Evolutionary conservation across 805 yeast genomes (phyloP).

Genomic region (Starmera amethionina): DNA sequence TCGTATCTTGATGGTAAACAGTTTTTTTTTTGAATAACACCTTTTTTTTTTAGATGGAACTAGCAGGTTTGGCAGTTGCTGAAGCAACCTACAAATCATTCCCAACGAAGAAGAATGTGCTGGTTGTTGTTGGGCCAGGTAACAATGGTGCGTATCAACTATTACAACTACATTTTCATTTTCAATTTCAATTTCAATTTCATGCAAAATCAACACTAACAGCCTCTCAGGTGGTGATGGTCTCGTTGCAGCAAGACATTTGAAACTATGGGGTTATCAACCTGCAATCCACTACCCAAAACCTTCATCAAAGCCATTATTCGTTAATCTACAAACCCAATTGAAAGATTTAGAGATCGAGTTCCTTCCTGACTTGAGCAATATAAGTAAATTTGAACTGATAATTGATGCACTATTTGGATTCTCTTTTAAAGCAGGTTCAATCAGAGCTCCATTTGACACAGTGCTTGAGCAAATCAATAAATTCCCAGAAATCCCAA

Average conservation of each 20-base stretch:
- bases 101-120: constrained; percentile 41
- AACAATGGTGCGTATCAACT: constrained; percentile 92
- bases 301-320: constrained; percentile 45
- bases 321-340: constrained; percentile 54
- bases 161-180: background rate
- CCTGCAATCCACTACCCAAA: constrained; percentile 81
- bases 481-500: constrained; percentile 32
- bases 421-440: constrained; percentile 78
- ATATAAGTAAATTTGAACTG: constrained; percentile 18
- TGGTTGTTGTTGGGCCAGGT: constrained; percentile 89
- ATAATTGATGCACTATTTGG: constrained; percentile 86
- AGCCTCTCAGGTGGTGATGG: constrained; percentile 70
- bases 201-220: background rate
- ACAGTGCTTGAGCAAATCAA: constrained; percentile 32
- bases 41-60: constrained; percentile 57
- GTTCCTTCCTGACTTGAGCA: constrained; percentile 34
- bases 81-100: constrained; percentile 64
- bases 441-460: constrained; percentile 72
- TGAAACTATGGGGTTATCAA: constrained; percentile 66
- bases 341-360: constrained; percentile 53
- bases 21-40: background rate
- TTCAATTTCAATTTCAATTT: too few relatives aligned
- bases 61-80: constrained; percentile 93
- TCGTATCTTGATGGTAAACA: background rate
- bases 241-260: constrained; percentile 87